phyloP scores from a whole-genome alignment of 495 filamentous ascomycete genomes.

The Neurospora sp. region DNA sequence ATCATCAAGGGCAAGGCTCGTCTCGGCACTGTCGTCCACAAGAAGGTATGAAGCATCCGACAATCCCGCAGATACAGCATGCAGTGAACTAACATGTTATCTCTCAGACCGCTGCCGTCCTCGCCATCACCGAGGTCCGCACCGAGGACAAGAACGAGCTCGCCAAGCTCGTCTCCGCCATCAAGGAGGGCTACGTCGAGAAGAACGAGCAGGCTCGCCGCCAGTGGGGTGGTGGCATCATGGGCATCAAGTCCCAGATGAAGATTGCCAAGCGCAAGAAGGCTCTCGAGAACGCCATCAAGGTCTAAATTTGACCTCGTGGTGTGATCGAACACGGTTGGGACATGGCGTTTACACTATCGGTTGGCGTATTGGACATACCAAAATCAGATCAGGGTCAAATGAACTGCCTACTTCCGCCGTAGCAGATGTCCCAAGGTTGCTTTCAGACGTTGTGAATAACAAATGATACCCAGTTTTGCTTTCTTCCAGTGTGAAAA shows the following conservation, averaged over 20 bases:
- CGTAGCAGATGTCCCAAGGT: conserved; percentile 2
- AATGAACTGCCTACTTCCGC: conserved; percentile 25
- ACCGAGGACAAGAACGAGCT: conserved; percentile 96
- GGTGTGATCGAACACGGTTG: conserved; percentile 13
- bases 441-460: not conserved
- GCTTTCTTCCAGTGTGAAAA: not conserved
- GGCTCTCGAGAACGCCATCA: conserved; percentile 84
- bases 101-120: conserved; percentile 79
- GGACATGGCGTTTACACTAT: conserved; percentile 17
- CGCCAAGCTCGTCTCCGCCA: conserved; percentile 84
- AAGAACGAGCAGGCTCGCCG: conserved; percentile 88
- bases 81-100: conserved; percentile 14
- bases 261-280: conserved; percentile 93
- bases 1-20: conserved; percentile 99
- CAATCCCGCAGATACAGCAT: not conserved
- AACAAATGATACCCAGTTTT: not conserved
- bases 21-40: conserved; percentile 97
- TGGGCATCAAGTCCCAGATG: conserved; percentile 94
- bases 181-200: conserved; percentile 97
- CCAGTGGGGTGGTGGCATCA: conserved; percentile 99
- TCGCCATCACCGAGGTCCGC: conserved; percentile 92
- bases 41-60: conserved; percentile 60
- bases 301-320: conserved; percentile 57
- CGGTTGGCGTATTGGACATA: conserved; percentile 29
- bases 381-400: conserved; percentile 29